Percentiles rank a stretch among this genome's conserved stretches.
These are phyloP conservation scores for Globisporangium nagaii DNA, from an alignment of 352 stramenopile species.

Conservation along the genomic window DNA sequence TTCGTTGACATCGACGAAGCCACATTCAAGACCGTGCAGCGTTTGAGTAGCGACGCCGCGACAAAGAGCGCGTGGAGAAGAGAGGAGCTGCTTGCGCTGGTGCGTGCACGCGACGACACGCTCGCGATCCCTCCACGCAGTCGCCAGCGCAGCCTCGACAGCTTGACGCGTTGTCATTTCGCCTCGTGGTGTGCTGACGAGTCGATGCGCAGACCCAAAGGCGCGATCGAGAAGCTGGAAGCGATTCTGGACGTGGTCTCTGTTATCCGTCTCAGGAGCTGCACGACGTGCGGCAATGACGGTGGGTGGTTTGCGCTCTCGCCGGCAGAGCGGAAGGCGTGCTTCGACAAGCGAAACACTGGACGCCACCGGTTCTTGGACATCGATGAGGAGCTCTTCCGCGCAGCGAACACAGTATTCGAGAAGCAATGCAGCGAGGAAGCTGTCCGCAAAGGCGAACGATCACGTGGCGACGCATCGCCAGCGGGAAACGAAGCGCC, in stretches of 20 bases:
- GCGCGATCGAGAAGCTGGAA: background rate
- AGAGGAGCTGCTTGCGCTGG: background rate
- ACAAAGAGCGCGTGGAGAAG: background rate
- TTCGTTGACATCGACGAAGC: background rate
- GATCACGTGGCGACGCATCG: background rate
- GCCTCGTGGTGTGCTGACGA: background rate
- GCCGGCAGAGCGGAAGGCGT: background rate
- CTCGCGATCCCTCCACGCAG: background rate
- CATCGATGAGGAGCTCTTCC: background rate
- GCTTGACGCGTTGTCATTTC: background rate
- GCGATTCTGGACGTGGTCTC: background rate
- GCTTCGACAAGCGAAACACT: background rate
- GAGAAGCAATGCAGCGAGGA: background rate
- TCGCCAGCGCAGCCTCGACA: background rate
- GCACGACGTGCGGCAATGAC: background rate
- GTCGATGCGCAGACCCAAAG: background rate
- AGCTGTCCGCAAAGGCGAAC: background rate
- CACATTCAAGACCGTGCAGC: background rate
- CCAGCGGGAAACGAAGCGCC: too few species aligned
- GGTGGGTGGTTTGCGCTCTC: background rate
- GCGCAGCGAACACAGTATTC: background rate
- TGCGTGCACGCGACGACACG: background rate
- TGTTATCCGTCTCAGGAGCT: background rate
- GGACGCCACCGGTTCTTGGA: background rate
- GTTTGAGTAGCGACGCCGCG: too few species aligned